A percentile compares a stretch with the other conserved stretches of the same genome.
Evolutionary conservation across 1,139 yeast species (phyloP).

Genomic region (Fermentozyma sake): DNA sequence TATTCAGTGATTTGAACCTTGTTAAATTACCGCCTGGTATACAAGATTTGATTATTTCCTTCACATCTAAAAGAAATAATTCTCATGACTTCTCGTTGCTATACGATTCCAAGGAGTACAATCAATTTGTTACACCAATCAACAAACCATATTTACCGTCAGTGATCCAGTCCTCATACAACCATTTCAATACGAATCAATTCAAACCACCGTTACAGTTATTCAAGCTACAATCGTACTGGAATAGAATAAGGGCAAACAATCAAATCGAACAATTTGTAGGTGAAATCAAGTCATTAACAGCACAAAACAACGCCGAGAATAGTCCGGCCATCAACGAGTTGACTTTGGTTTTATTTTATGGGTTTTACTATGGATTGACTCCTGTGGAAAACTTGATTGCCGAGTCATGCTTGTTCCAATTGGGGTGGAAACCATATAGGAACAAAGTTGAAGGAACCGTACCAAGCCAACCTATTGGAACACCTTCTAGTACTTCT

Average conservation of each 20-base stretch:
- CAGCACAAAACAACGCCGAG: constrained; percentile 20
- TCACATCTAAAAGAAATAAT: constrained; percentile 37
- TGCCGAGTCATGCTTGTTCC: constrained; percentile 39
- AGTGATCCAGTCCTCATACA: constrained; percentile 23
- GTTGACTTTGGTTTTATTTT: constrained; percentile 48
- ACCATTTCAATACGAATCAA: constrained; percentile 5
- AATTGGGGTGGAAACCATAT: constrained; percentile 45
- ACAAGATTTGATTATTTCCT: constrained; percentile 57
- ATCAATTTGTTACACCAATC: constrained; percentile 29
- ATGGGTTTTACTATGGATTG: constrained; percentile 55
- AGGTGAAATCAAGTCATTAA: constrained; percentile 25
- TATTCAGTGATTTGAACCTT: constrained; percentile 39
- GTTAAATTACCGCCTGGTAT: constrained; percentile 66
- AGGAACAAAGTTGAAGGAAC: constrained; percentile 8
- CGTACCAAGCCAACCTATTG: not conserved
- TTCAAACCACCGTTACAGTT: constrained; percentile 35
- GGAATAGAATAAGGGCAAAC: constrained; percentile 47
- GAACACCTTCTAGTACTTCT: not conserved
- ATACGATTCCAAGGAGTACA: constrained; percentile 19
- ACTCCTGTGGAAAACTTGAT: constrained; percentile 40
- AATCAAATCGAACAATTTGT: constrained; percentile 34
- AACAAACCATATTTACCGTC: constrained; percentile 38
- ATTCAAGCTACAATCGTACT: constrained; percentile 34
- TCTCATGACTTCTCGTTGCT: constrained; percentile 23
- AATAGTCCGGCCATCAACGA: constrained; percentile 24